phyloP scores from a whole-genome alignment of 495 filamentous ascomycete genomes.

The Aspergillus ellipticus region DNA sequence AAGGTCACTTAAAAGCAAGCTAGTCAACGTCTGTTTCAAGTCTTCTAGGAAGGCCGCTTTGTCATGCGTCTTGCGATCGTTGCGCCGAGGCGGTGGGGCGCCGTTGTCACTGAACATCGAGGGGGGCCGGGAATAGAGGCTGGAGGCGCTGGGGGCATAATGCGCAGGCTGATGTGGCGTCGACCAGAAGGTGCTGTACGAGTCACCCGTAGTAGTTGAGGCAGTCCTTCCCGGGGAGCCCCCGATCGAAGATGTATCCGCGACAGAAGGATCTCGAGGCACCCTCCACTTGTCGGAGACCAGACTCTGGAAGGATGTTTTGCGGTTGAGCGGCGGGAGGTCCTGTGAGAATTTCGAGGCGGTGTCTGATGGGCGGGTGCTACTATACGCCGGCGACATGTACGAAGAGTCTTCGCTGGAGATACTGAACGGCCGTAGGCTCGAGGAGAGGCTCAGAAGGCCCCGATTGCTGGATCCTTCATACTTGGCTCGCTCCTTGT shows the following conservation, averaged over 20 bases:
- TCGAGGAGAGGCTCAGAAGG: conserved; percentile 44
- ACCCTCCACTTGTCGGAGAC: conserved; percentile 62
- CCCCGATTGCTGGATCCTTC: conserved; percentile 56
- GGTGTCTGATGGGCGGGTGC: conserved; percentile 42
- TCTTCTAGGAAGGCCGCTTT: conserved; percentile 68
- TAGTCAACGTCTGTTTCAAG: conserved; percentile 74
- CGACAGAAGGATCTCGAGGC: conserved; percentile 39
- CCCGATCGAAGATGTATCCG: conserved; percentile 52
- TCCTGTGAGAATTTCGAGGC: conserved; percentile 35
- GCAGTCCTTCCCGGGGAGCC: conserved; percentile 53
- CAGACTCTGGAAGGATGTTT: conserved; percentile 59
- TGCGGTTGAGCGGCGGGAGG: conserved; percentile 32
- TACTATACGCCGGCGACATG: conserved; percentile 25
- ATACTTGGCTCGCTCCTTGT: conserved; percentile 70
- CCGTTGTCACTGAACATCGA: conserved; percentile 43
- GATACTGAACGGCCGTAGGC: conserved; percentile 47
- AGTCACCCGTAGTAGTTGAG: conserved; percentile 67
- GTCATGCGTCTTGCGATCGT: conserved; percentile 42
- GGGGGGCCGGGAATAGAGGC: conserved; percentile 45
- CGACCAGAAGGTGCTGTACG: conserved; percentile 83
- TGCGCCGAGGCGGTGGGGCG: conserved; percentile 30
- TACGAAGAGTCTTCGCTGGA: conserved; percentile 47
- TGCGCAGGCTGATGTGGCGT: conserved; percentile 63
- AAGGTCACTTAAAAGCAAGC: conserved; percentile 84
- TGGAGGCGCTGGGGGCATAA: conserved; percentile 56